Evolutionary conservation across 345 rosid species (phyloP).

Genomic region (Populus nigra): DNA sequence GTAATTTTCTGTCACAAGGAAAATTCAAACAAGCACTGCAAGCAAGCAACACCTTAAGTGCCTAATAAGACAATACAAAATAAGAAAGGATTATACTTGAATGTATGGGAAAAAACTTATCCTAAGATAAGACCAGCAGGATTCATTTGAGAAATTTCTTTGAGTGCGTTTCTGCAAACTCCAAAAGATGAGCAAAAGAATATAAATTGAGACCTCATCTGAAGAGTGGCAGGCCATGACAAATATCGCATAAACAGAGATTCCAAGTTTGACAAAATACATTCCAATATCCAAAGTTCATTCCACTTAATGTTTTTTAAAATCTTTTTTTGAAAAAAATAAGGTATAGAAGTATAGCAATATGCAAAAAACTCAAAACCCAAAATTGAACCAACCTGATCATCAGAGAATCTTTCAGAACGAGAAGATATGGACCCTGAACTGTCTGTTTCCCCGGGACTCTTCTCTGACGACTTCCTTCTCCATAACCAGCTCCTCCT

Average conservation of each 20-base stretch:
- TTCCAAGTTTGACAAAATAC: neutral
- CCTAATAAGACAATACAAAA: neutral
- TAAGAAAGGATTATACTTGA: neutral
- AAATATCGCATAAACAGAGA: neutral
- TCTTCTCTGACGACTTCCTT: slow-evolving; percentile 67
- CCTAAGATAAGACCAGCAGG: neutral
- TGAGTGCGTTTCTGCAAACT: neutral
- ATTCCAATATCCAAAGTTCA: neutral
- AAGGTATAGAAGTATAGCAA: neutral
- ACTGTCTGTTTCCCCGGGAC: slow-evolving; percentile 65
- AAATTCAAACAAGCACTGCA: neutral
- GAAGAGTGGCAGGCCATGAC: neutral
- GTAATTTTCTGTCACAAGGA: neutral
- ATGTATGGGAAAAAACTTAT: neutral
- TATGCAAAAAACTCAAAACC: neutral
- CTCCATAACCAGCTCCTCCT: slow-evolving; percentile 69
- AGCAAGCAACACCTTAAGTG: neutral
- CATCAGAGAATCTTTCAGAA: slow-evolving; percentile 68
- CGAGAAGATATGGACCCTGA: slow-evolving; percentile 64
- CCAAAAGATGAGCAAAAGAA: neutral
- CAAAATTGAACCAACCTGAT: slow-evolving; percentile 45
- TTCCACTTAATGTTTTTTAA: neutral
- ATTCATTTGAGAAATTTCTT: neutral
- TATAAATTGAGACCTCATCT: neutral
- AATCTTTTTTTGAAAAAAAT: neutral